phyloP scores from a whole-genome alignment of 2,329 filamentous ascomycete genomes.

The Calonectria hongkongensis region DNA sequence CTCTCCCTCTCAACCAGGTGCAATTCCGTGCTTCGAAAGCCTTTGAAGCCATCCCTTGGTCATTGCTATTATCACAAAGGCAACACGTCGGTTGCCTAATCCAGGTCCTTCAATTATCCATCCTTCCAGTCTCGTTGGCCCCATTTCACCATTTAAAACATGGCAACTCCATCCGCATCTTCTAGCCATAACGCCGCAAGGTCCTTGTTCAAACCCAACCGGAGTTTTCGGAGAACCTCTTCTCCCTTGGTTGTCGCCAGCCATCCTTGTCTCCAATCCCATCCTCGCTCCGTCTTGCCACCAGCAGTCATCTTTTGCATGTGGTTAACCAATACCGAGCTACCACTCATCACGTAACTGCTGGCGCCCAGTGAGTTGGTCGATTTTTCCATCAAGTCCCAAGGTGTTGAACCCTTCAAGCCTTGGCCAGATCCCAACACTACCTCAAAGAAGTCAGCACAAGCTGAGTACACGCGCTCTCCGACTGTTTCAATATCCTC shows the following conservation, averaged over 20 bases:
- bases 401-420: slow-evolving; percentile 76
- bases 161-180: slow-evolving; percentile 75
- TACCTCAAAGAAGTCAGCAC: slow-evolving; percentile 85
- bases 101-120: not conserved
- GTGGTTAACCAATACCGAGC: slow-evolving; percentile 80
- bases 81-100: not conserved
- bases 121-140: not conserved
- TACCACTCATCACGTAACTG: slow-evolving; percentile 83
- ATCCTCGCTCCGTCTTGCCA: slow-evolving; percentile 75
- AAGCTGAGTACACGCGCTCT: slow-evolving; percentile 81
- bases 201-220: slow-evolving; percentile 84
- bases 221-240: slow-evolving; percentile 83
- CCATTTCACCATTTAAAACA: slow-evolving; percentile 57
- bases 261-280: slow-evolving; percentile 89
- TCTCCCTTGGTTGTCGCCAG: slow-evolving; percentile 77
- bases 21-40: slow-evolving; percentile 7
- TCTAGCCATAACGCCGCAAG: slow-evolving; percentile 81
- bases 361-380: slow-evolving; percentile 73
- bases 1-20: slow-evolving; percentile 14
- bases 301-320: slow-evolving; percentile 75
- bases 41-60: slow-evolving; percentile 31
- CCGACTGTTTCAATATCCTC: slow-evolving; percentile 88
- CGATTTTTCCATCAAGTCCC: slow-evolving; percentile 79
- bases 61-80: slow-evolving; percentile 46
- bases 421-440: slow-evolving; percentile 83